Evolutionary conservation across 2,329 filamentous ascomycete genomes (phyloP).

Genomic region (Neofusicoccum laricinum): DNA sequence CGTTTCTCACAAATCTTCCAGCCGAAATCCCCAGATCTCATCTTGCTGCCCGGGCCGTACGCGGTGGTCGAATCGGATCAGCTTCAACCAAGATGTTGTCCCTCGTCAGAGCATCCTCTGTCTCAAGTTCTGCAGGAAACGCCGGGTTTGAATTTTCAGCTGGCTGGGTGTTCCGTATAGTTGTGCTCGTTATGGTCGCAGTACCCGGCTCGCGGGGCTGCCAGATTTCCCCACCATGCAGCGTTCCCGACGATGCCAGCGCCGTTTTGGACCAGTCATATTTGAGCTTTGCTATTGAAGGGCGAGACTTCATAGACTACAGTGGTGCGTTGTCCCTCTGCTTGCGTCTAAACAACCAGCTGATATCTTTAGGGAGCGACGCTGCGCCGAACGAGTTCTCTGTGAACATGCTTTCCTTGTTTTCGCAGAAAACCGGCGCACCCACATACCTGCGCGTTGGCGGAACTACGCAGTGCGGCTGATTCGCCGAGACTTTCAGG

Average conservation of each 20-base stretch:
- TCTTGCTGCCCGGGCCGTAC: no score
- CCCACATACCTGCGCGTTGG: not conserved
- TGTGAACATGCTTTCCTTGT: slow-evolving; percentile 4
- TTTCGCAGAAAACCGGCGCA: not conserved
- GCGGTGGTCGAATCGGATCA: no score
- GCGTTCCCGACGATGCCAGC: not conserved
- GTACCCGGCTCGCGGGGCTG: not conserved
- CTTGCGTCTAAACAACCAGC: not conserved
- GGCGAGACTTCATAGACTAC: slow-evolving; percentile 4
- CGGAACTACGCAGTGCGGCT: slow-evolving; percentile 3
- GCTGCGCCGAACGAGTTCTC: not conserved
- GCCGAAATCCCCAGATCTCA: no score
- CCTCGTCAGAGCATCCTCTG: no score
- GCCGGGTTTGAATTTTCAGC: no score
- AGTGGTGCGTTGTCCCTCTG: not conserved
- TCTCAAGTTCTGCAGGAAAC: no score
- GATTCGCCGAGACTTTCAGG: not conserved
- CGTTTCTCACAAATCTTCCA: no score
- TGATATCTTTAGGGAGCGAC: not conserved
- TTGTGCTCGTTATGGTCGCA: not conserved
- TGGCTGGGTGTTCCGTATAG: no score
- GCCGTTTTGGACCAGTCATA: not conserved
- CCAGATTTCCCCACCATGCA: not conserved
- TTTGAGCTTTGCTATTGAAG: slow-evolving; percentile 1
- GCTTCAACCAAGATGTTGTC: no score